Evolutionary conservation across 495 filamentous ascomycete species (phyloP).

Genomic region (Penicillium arizonense): DNA sequence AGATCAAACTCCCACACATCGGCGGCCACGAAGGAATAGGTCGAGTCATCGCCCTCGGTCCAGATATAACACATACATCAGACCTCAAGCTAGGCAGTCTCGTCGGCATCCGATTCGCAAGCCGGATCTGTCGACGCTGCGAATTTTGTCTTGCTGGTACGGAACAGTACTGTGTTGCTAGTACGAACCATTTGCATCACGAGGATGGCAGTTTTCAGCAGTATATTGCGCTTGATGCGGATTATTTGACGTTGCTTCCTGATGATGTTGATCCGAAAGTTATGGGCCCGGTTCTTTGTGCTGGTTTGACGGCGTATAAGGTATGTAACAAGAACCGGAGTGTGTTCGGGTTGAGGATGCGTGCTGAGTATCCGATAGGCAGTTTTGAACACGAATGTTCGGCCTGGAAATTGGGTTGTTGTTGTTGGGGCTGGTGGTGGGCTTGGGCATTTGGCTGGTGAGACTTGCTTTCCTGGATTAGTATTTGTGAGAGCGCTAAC

Average conservation of each 20-base stretch:
- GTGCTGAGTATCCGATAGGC: slow-evolving; percentile 20
- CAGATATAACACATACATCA: slow-evolving; percentile 22
- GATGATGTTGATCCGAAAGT: slow-evolving; percentile 44
- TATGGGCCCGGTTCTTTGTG: slow-evolving; percentile 47
- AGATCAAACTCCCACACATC: slow-evolving; percentile 48
- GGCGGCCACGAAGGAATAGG: slow-evolving; percentile 52
- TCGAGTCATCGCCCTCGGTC: slow-evolving; percentile 40
- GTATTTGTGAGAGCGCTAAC: not conserved
- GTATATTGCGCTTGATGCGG: slow-evolving; percentile 46
- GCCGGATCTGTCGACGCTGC: slow-evolving; percentile 47
- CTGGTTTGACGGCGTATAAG: slow-evolving; percentile 40
- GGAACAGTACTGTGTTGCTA: slow-evolving; percentile 44
- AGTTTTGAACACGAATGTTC: slow-evolving; percentile 39
- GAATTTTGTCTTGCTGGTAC: slow-evolving; percentile 46
- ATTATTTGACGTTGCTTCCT: slow-evolving; percentile 44
- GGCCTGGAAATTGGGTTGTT: slow-evolving; percentile 43
- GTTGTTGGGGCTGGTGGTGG: slow-evolving; percentile 52
- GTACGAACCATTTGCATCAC: slow-evolving; percentile 50
- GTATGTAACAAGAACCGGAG: slow-evolving; percentile 1
- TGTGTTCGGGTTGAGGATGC: not conserved
- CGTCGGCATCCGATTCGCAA: slow-evolving; percentile 48
- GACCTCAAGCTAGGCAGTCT: slow-evolving; percentile 38
- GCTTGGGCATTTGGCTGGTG: slow-evolving; percentile 47
- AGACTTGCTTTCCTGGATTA: not conserved
- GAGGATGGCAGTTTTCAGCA: slow-evolving; percentile 50